A percentile compares a stretch with the other conserved stretches of the same genome.
Conservation (phyloP, 1,139 yeast species). For the Dujonia santamariae region DNA sequence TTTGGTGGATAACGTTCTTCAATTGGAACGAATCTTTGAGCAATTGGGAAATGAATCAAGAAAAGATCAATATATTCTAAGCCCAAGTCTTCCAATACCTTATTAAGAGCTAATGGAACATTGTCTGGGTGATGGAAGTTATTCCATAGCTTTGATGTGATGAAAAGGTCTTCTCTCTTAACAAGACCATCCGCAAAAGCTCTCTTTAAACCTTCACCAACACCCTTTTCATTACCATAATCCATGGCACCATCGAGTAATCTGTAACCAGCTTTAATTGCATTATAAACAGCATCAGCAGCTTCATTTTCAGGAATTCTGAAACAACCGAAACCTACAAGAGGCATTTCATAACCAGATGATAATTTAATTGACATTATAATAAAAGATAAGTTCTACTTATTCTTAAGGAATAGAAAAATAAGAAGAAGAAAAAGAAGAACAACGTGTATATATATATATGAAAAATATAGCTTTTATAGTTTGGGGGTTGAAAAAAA, state of each 20-base stretch:
- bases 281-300: conserved; percentile 60
- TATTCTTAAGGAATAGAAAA: too few relatives aligned
- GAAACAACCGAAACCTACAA: conserved; percentile 70
- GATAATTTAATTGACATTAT: conserved; percentile 46
- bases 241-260: conserved; percentile 76
- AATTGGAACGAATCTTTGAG: conserved; percentile 67
- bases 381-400: too few relatives aligned
- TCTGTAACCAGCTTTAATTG: conserved; percentile 71
- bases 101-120: conserved; percentile 56
- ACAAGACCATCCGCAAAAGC: conserved; percentile 70
- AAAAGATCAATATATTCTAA: conserved; percentile 71
- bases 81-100: conserved; percentile 60
- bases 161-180: conserved; percentile 66
- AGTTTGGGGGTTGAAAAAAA: too few relatives aligned
- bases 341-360: conserved; percentile 61
- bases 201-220: conserved; percentile 63
- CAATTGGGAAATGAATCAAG: conserved; percentile 80
- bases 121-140: conserved; percentile 64
- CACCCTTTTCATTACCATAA: conserved; percentile 74
- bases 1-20: conserved; percentile 77
- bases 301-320: conserved; percentile 56
- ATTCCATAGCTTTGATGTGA: conserved; percentile 84
- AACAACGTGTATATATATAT: too few relatives aligned
- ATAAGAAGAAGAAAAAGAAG: too few relatives aligned
- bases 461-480: too few relatives aligned